Base-by-base conservation (phyloP, 2,329 filamentous ascomycete genomes). In the Tolypocladium capitatum region DNA sequence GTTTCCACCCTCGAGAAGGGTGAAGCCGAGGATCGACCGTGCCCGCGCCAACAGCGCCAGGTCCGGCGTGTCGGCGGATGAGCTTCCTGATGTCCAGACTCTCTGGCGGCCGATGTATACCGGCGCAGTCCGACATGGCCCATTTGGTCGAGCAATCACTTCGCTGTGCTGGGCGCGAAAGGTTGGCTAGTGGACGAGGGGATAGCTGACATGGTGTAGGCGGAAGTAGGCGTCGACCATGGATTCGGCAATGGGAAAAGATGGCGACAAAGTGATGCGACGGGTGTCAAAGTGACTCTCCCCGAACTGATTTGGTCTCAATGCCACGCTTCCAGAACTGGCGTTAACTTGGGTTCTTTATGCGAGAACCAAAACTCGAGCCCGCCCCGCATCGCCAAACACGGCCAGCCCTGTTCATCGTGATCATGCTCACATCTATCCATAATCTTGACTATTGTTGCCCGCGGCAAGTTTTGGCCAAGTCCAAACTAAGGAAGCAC, bases 151-250 rank as follows among this genome's bases (percentile, higher is more conserved):
- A 8, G 56, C 52, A 18, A 66, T 62, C 8, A 65, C 56, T 42
- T 64, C 61, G 20, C 56, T 58, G 44, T 63, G 59, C 46, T 62
- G 56, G 7, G 60, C 67, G 14, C 70, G 61, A 48, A 74, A 74
- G 0, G 67, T 68, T 3, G 66, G 61, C 46, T 73, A 70, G 46
- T 74, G 68, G 2, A 74, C 53, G 8, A 73, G 62, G 0, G 70
- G 72, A 48, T 72, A 74, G 28, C 63, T 66, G 20, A 65, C 54
- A 51, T 74, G 69, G 51, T 70, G 72, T 18, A 65, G 57, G 1
- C 58, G 53, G 48, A 74, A 74, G 51, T 72, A 72, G 1, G 66
- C 61, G 41, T 67, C 61, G 11, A 69, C 64, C 48, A 69, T 64
- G 27, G 53, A 48, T 40, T 63, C 60, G 24, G 57, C 49, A 38